A percentile compares a stretch with the other conserved stretches of the same genome.
phyloP scores from a whole-genome alignment of 2,329 filamentous ascomycete genomes.

The Fusarium nematophilum region DNA sequence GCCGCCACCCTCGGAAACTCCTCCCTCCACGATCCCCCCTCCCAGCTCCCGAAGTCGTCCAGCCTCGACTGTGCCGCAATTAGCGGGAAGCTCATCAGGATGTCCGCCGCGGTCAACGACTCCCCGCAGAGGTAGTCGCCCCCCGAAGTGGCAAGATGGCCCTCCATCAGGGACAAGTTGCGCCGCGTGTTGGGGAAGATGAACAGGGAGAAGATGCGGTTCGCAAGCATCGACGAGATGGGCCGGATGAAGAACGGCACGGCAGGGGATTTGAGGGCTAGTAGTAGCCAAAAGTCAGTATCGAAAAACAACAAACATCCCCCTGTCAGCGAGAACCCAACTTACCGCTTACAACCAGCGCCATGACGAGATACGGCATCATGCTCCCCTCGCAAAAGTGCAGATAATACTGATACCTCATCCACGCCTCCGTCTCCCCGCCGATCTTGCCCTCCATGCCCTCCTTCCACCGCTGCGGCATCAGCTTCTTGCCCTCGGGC shows the following conservation, averaged over 20 bases:
- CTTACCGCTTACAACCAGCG: slow-evolving; percentile 67
- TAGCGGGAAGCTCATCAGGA: slow-evolving; percentile 65
- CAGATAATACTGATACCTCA: slow-evolving; percentile 75
- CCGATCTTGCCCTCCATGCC: slow-evolving; percentile 68
- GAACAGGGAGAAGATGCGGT: slow-evolving; percentile 53
- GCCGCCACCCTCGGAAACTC: slow-evolving; percentile 59
- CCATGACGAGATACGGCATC: slow-evolving; percentile 76
- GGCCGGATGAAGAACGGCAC: slow-evolving; percentile 67
- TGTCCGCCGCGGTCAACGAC: slow-evolving; percentile 63
- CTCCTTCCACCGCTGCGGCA: slow-evolving; percentile 66
- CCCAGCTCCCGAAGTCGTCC: slow-evolving; percentile 55
- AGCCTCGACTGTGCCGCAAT: slow-evolving; percentile 56
- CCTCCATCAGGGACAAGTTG: slow-evolving; percentile 63
- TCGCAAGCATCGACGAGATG: slow-evolving; percentile 59
- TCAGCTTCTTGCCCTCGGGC: slow-evolving; percentile 56
- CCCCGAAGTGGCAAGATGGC: slow-evolving; percentile 59
- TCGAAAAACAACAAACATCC: neutral
- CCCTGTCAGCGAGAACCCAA: slow-evolving; percentile 14
- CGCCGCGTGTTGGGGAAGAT: slow-evolving; percentile 60
- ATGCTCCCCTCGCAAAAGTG: slow-evolving; percentile 88
- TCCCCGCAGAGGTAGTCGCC: slow-evolving; percentile 62
- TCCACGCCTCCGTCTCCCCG: slow-evolving; percentile 70
- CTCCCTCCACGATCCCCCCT: slow-evolving; percentile 52
- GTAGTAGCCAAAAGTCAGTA: slow-evolving; percentile 6
- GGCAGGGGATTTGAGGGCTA: slow-evolving; percentile 57